Conservation (phyloP, 1,284 basidiomycete genomes). For the Sporisorium scitamineum region DNA sequence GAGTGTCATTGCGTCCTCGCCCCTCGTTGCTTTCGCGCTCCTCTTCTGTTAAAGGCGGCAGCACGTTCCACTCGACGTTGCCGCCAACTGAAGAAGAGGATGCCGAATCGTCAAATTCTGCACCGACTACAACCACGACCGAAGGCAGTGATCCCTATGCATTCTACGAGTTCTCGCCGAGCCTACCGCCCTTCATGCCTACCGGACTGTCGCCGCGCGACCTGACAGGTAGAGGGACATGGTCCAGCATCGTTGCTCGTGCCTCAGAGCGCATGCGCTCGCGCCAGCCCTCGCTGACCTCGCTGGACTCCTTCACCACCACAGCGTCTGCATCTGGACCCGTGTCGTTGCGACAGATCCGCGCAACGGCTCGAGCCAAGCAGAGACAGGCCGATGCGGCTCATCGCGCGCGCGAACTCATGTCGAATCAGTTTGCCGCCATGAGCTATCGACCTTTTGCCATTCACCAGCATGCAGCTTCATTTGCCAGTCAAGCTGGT, state of each 20-base stretch:
- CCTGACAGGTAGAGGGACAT: conserved; percentile 57
- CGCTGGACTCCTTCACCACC: conserved; percentile 23
- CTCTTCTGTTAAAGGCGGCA: conserved; percentile 6
- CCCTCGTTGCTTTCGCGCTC: conserved; percentile 7
- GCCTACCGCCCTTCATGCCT: conserved; percentile 59
- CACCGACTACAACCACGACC: neutral
- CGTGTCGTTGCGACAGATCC: conserved; percentile 53
- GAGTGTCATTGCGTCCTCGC: conserved; percentile 23
- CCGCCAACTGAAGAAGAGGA: conserved; percentile 11
- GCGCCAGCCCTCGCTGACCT: conserved; percentile 32
- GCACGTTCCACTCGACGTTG: conserved; percentile 18
- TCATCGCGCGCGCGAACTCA: conserved; percentile 34
- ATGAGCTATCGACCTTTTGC: conserved; percentile 54
- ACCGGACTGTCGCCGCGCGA: conserved; percentile 47
- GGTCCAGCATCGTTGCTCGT: conserved; percentile 58
- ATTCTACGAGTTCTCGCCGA: conserved; percentile 60
- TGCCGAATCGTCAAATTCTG: neutral
- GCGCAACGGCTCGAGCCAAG: conserved; percentile 46
- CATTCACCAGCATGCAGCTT: conserved; percentile 50
- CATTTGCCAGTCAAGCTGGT: conserved; percentile 12
- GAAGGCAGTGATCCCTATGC: conserved; percentile 41
- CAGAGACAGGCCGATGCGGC: conserved; percentile 34
- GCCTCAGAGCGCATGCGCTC: conserved; percentile 36
- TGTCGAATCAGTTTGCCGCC: conserved; percentile 41
- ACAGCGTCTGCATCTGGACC: conserved; percentile 34